A percentile compares a stretch with the other conserved stretches of the same genome.
Evolutionary conservation across 2,329 filamentous ascomycete species (phyloP).

Genomic region (Alternaria ethzedia): DNA sequence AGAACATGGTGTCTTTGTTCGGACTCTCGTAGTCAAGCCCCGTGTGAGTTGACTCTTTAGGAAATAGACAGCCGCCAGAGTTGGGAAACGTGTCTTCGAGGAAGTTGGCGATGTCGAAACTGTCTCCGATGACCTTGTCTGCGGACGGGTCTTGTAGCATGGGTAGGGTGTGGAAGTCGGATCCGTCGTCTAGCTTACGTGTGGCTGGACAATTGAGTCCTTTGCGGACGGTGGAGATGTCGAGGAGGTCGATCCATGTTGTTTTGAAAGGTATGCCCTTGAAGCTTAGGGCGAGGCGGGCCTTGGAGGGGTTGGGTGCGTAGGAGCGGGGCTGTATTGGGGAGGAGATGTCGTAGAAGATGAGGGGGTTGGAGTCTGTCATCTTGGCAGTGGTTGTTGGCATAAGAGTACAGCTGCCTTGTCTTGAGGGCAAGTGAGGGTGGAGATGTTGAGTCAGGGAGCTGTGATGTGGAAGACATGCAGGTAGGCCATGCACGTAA

Average conservation of each 20-base stretch:
- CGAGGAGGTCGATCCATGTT: constrained; percentile 60
- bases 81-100: constrained; percentile 61
- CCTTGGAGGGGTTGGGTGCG: constrained; percentile 60
- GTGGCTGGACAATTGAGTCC: constrained; percentile 56
- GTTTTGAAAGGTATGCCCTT: constrained; percentile 58
- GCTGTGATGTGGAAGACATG: not conserved
- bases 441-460: not conserved
- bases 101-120: constrained; percentile 69
- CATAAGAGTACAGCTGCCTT: not conserved
- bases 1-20: constrained; percentile 31
- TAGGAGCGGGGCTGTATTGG: constrained; percentile 49
- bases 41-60: constrained; percentile 27
- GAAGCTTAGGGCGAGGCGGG: constrained; percentile 59
- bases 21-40: constrained; percentile 40
- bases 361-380: constrained; percentile 37
- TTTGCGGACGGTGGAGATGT: constrained; percentile 55
- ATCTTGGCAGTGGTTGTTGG: constrained; percentile 13
- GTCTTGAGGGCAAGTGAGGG: not conserved
- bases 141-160: constrained; percentile 59
- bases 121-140: constrained; percentile 60
- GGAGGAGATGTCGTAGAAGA: constrained; percentile 59
- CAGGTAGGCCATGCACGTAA: not conserved
- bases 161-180: constrained; percentile 67
- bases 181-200: constrained; percentile 63
- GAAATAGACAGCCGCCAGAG: constrained; percentile 59